These are phyloP conservation scores for Metroxylon sagu DNA, from an alignment of 176 grass and related monocot genomes.

Conservation along the genomic window DNA sequence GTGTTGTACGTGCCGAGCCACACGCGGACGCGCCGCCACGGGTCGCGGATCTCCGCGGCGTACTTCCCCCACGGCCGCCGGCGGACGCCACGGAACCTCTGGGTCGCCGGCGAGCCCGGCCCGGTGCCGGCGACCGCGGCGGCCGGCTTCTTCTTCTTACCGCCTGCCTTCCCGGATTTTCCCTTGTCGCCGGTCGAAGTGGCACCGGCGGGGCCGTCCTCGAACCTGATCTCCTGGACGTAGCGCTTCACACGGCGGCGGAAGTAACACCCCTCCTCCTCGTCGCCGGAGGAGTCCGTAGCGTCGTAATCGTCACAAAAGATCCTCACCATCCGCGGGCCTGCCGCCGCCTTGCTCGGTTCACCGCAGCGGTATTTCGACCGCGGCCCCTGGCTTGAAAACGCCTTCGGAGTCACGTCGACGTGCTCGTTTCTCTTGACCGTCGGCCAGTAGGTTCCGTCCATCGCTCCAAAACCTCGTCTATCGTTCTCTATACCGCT, in stretches of 20 bases:
- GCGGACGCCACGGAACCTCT: constrained; percentile 80
- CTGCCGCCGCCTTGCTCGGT: background rate
- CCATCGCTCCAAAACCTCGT: background rate
- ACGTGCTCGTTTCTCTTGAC: constrained; percentile 71
- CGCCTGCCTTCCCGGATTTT: background rate
- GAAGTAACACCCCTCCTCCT: constrained; percentile 15
- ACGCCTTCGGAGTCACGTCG: constrained; percentile 34
- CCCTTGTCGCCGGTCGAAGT: background rate
- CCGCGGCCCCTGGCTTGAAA: background rate
- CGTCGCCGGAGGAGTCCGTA: constrained; percentile 66
- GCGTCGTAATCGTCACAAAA: constrained; percentile 85
- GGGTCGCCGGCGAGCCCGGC: constrained; percentile 13
- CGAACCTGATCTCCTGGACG: constrained; percentile 66
- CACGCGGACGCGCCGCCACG: constrained; percentile 59
- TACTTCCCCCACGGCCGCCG: constrained; percentile 93
- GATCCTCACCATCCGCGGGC: constrained; percentile 35
- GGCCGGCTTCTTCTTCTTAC: constrained; percentile 29
- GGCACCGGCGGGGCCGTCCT: constrained; percentile 11
- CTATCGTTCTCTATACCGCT: no score
- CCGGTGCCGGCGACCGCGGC: background rate
- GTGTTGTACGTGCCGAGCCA: constrained; percentile 98
- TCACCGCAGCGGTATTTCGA: background rate
- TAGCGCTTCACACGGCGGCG: constrained; percentile 55
- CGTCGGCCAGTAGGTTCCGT: constrained; percentile 2
- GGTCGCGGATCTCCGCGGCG: constrained; percentile 98